Evolutionary conservation across 306 rosid species (phyloP), one percentile per base, ranked within the genome.

Genomic region (Dalbergia cultrata): DNA sequence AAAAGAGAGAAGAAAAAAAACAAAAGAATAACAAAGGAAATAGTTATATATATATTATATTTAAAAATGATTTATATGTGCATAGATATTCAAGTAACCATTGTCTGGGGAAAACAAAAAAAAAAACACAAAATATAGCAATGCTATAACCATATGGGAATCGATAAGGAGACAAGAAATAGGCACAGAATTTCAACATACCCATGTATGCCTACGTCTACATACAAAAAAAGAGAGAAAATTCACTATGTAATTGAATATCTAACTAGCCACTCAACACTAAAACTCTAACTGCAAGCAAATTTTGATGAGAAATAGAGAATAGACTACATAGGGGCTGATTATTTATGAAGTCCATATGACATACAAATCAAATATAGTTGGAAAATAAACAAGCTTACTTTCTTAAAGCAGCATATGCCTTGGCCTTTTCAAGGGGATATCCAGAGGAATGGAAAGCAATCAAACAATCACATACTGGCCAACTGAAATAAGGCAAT

Each of bases 401-500:
- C 99, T 89, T 95, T 85, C 94, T 87, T 81, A 95, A 78, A 81
- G 92, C 88, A 59, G 97, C 92, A 80, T 95, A 95, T 68, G 97
- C 90, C 85, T 93, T 90, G 13, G 92, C 99, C 90, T 95, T 95
- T 66, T 93, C 92, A 16, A 95, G 91, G 81, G 99, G 97, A 90
- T 93, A 95, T 70, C 97, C 99, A 78, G 87, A 82, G 86, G 99
- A 93, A 86, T 93, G 86, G 77, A 95, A 95, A 84, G 97, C 97
- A 85, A 95, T 93, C 93, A 95, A 89, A 89, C 99, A 91, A 80
- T 95, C 97, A 74, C 95, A 93, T 72, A 88, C 60, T 67, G 97
- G 97, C 99, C 99, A 95, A 73, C 99, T 95, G 97, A 91, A 86
- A 90, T 9, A 79, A 77, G 63, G 75, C 69, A 43, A 80, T 34